A percentile compares a stretch with the other conserved stretches of the same genome.
Evolutionary conservation across 1,284 basidiomycete species (phyloP).

Genomic region (Irpex sp.): DNA sequence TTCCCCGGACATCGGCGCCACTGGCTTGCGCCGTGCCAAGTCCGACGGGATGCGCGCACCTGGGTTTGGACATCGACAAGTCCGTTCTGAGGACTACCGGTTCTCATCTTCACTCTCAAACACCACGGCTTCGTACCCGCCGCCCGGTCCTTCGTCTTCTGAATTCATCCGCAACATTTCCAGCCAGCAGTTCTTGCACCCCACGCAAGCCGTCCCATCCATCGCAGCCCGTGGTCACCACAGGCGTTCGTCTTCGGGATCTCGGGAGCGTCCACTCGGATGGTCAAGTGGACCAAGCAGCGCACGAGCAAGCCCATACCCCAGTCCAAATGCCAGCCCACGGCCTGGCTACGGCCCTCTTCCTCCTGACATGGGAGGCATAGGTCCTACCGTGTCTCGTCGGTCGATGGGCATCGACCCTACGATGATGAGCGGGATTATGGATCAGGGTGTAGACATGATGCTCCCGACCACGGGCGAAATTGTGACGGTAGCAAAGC

Average conservation of each 20-base stretch:
- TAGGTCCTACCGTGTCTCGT: constrained; percentile 15
- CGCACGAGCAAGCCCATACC: constrained; percentile 48
- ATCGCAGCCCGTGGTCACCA: constrained; percentile 44
- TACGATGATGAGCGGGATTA: constrained; percentile 13
- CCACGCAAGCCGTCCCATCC: constrained; percentile 33
- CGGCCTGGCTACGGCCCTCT: constrained; percentile 26
- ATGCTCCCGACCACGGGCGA: constrained; percentile 14
- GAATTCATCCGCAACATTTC: constrained; percentile 38
- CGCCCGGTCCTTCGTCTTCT: constrained; percentile 37
- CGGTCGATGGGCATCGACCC: constrained; percentile 16
- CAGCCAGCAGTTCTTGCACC: constrained; percentile 37
- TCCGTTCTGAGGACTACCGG: constrained; percentile 49
- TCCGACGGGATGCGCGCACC: constrained; percentile 44
- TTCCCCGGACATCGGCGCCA: constrained; percentile 36
- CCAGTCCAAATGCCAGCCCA: constrained; percentile 52
- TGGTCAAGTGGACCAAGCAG: constrained; percentile 26
- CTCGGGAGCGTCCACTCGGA: constrained; percentile 41
- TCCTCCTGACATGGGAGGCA: constrained; percentile 19
- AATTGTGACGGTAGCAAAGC: constrained; percentile 35
- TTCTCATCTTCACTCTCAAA: constrained; percentile 17
- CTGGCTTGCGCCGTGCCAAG: constrained; percentile 33
- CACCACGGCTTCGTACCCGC: constrained; percentile 23
- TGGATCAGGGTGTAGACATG: constrained; percentile 12
- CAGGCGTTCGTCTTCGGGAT: constrained; percentile 58
- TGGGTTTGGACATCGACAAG: constrained; percentile 19